phyloP scores from a whole-genome alignment of 2,329 filamentous ascomycete species.

The Drechmeria coniospora region DNA sequence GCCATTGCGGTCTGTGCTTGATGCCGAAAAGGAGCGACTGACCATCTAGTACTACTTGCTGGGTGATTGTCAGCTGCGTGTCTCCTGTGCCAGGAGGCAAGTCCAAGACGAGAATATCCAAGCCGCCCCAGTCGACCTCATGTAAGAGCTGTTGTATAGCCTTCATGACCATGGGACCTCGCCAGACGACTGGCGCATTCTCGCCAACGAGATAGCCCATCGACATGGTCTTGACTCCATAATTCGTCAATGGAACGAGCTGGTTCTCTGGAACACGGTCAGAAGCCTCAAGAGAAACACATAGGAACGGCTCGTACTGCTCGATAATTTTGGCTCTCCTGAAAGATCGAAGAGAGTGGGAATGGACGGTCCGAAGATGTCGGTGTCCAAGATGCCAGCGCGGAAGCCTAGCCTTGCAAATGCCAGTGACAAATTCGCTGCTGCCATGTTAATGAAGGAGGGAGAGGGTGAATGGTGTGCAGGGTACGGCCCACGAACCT shows the following conservation, averaged over 20 bases:
- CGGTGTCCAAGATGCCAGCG: constrained; percentile 80
- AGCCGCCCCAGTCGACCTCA: constrained; percentile 81
- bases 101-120: constrained; percentile 83
- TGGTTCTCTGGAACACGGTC: constrained; percentile 45
- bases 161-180: constrained; percentile 95
- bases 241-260: constrained; percentile 77
- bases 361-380: constrained; percentile 93
- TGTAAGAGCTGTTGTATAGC: constrained; percentile 89
- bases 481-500: constrained; percentile 30
- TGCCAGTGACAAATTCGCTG: constrained; percentile 69
- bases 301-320: constrained; percentile 33
- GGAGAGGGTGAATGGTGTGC: background rate
- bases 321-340: constrained; percentile 61
- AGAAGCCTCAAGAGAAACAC: background rate
- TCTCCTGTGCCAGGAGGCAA: constrained; percentile 90
- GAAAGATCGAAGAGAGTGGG: constrained; percentile 76
- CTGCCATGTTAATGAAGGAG: background rate
- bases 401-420: constrained; percentile 71
- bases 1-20: background rate
- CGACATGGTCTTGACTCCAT: constrained; percentile 95
- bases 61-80: constrained; percentile 90
- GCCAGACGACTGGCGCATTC: constrained; percentile 78
- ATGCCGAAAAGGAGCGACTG: constrained; percentile 10
- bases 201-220: constrained; percentile 87
- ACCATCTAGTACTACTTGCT: constrained; percentile 82